These are phyloP conservation scores for Arachnopeziza araneosa DNA, from an alignment of 2,329 filamentous ascomycete species.

Conservation along the genomic window DNA sequence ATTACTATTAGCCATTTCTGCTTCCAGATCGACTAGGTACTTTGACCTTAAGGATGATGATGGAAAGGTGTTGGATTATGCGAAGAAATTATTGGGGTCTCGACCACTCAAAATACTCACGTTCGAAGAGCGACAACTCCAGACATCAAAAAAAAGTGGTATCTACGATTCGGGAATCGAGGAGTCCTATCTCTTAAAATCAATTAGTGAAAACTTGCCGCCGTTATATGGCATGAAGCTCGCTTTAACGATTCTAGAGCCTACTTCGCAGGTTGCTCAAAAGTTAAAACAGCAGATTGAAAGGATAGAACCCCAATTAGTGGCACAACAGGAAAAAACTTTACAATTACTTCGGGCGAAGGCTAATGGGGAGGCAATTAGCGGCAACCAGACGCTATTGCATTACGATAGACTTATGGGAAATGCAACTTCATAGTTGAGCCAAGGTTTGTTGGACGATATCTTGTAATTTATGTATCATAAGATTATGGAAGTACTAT, in stretches of 20 bases:
- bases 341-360: neutral
- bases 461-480: slow-evolving; percentile 18
- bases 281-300: neutral
- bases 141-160: slow-evolving; percentile 12
- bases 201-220: slow-evolving; percentile 21
- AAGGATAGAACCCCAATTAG: neutral
- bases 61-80: slow-evolving; percentile 36
- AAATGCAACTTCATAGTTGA: neutral
- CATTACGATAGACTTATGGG: neutral
- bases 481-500: slow-evolving; percentile 71
- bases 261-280: neutral
- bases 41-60: slow-evolving; percentile 34
- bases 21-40: slow-evolving; percentile 36
- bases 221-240: slow-evolving; percentile 37
- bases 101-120: neutral
- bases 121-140: slow-evolving; percentile 6
- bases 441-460: neutral
- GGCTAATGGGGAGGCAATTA: neutral
- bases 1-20: slow-evolving; percentile 39
- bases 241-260: slow-evolving; percentile 17
- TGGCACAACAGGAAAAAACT: neutral
- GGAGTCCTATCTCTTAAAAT: neutral
- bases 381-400: neutral
- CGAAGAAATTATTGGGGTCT: slow-evolving; percentile 22
- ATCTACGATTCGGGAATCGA: neutral